Conservation (phyloP, 257 asterid genomes). For the Coffea eugenioides region DNA sequence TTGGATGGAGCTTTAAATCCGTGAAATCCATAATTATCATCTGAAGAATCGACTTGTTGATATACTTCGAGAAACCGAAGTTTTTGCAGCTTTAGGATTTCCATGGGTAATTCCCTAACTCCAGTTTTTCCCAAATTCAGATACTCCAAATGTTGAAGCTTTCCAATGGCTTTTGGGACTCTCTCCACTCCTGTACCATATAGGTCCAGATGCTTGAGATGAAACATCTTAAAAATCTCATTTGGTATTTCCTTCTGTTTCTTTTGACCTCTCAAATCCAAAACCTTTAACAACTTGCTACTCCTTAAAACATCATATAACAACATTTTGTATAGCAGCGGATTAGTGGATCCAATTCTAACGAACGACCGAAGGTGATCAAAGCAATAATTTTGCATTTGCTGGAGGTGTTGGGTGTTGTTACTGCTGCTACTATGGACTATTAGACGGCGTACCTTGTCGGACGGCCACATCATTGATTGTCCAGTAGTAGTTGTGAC, state of each 20-base stretch:
- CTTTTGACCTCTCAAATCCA: background rate
- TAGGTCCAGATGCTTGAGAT: constrained; percentile 16
- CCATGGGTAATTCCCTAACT: constrained; percentile 16
- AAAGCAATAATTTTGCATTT: background rate
- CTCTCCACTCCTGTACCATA: background rate
- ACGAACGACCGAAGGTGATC: background rate
- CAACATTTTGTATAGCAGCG: background rate
- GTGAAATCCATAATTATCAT: background rate
- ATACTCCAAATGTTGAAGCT: constrained; percentile 20
- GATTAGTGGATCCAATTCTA: no score
- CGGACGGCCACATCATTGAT: background rate
- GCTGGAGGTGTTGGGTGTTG: background rate
- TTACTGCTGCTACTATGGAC: background rate
- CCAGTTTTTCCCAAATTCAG: constrained; percentile 8
- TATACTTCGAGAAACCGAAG: constrained; percentile 7
- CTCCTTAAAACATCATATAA: background rate
- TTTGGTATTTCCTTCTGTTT: background rate
- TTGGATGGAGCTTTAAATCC: constrained; percentile 14
- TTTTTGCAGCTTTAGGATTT: constrained; percentile 15
- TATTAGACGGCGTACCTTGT: constrained; percentile 6
- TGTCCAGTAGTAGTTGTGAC: background rate
- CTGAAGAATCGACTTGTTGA: background rate
- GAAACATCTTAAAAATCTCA: constrained; percentile 13
- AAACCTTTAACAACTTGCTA: constrained; percentile 18
- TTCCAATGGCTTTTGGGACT: constrained; percentile 19